Base-by-base conservation (phyloP, 208 protist species). In the Balamuthia mandrillaris region DNA sequence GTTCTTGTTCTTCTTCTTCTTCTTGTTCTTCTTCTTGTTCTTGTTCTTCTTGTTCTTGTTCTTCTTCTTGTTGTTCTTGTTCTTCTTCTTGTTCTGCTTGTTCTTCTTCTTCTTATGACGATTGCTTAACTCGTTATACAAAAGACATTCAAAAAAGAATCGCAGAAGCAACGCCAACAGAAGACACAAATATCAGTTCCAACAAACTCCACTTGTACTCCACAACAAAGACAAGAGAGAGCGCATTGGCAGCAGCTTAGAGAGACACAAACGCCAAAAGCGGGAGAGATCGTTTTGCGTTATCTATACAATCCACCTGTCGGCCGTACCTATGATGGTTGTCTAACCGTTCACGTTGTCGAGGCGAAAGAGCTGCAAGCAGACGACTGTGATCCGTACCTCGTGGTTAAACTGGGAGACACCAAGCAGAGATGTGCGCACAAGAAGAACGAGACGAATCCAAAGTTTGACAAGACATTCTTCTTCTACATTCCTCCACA, bases 401-500 rank as follows among this genome's bases (percentile, higher is more conserved):
- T 54, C n/a, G 68, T 77, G 42, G 16, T 77, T 77, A 41, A 29
- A 47, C 42, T 41, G 68, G 3, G 35, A 77, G 42, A 51, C 29
- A 45, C 56, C 33, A 7, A 72, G 47, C 37, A 72, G 37, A 41
- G n/a, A n/a, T n/a, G n/a, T n/a, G n/a, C n/a, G n/a, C n/a, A n/a
- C n/a, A 72, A 72, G 14, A 77, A 56, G 68, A 49, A 24, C 12
- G 41, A 41, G 0, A 24, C 29, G n/a, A 51, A 7, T 9, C 68
- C 68, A 0, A 56, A 41, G 0, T 77, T 27, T 24, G 56, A 77
- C 0, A 45, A 77, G 44, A 77, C 68, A 3, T 77, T 77, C 27
- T 77, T 58, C 44, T 77, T 77, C 68, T 77, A 77, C 27, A 45
- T 77, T 4, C 68, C 63, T 14, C 63, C 63, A 9, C 37, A 72